Evolutionary conservation across 2,329 filamentous ascomycete genomes (phyloP).

Genomic region (Epicoccum nigrum): DNA sequence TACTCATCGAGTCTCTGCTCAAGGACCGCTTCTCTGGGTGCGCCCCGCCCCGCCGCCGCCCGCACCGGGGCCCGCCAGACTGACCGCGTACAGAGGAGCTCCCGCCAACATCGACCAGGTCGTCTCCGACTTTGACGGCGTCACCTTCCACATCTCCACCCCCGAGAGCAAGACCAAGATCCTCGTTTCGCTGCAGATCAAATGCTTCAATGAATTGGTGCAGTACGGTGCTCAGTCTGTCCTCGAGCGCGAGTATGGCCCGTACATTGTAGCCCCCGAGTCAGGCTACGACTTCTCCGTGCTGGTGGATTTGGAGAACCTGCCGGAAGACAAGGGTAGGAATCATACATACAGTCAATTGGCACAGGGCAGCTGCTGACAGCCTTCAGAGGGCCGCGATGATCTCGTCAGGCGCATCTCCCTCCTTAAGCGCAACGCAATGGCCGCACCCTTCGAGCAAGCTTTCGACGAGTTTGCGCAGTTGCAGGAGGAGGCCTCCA

Average conservation of each 20-base stretch:
- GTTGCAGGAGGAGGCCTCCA: constrained; percentile 84
- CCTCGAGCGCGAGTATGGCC: constrained; percentile 91
- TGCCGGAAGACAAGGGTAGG: constrained; percentile 78
- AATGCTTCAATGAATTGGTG: constrained; percentile 91
- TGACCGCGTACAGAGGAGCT: constrained; percentile 67
- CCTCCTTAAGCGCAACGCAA: constrained; percentile 94
- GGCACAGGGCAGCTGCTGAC: constrained; percentile 24
- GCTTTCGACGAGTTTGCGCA: constrained; percentile 92
- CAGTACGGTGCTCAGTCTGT: constrained; percentile 92
- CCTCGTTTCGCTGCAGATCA: constrained; percentile 89
- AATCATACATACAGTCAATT: not conserved
- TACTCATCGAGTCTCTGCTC: constrained; percentile 93
- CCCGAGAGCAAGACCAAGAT: constrained; percentile 94
- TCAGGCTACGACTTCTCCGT: constrained; percentile 96
- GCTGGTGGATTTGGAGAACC: constrained; percentile 82
- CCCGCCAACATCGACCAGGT: constrained; percentile 95
- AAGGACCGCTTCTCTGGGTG: constrained; percentile 93
- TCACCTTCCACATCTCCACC: constrained; percentile 97
- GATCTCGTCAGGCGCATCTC: constrained; percentile 87
- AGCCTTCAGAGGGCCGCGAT: constrained; percentile 74
- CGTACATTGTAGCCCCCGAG: constrained; percentile 87
- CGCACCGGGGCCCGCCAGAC: constrained; percentile 41
- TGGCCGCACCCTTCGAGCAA: constrained; percentile 97
- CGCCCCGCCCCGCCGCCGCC: constrained; percentile 39
- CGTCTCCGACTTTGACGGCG: constrained; percentile 98